Conservation (phyloP, 805 yeast species). For the Candida nitratophila region DNA sequence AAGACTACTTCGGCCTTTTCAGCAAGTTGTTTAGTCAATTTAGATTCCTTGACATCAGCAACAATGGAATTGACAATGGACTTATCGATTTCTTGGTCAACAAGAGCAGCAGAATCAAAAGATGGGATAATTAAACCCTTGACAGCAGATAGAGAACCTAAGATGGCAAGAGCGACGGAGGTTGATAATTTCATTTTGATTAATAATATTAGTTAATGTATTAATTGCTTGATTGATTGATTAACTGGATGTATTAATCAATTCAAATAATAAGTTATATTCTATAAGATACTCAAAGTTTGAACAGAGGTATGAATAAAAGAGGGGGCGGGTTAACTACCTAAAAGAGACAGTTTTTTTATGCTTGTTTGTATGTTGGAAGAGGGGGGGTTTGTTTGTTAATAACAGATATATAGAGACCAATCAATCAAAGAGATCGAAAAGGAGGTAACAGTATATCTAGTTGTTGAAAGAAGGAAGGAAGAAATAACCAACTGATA, state of each 20-base stretch:
- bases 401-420: too few species aligned
- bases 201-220: not conserved
- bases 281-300: too few species aligned
- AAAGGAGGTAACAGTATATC: too few species aligned
- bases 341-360: too few species aligned
- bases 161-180: constrained; percentile 19
- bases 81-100: not conserved
- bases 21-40: not conserved
- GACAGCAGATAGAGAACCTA: constrained; percentile 18
- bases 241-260: not conserved
- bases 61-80: constrained; percentile 2
- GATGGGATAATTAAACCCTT: constrained; percentile 57
- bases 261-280: too few species aligned
- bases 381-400: too few species aligned
- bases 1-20: constrained; percentile 8
- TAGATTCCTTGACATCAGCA: constrained; percentile 1
- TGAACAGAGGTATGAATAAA: too few species aligned
- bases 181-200: constrained; percentile 10
- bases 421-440: too few species aligned
- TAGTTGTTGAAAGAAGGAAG: too few species aligned
- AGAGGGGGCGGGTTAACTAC: too few species aligned
- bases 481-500: too few species aligned
- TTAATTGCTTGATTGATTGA: not conserved
- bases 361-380: too few species aligned
- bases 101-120: constrained; percentile 14